Base-by-base conservation (phyloP, 116 monocot species). In the Phalaenopsis hybrid region DNA sequence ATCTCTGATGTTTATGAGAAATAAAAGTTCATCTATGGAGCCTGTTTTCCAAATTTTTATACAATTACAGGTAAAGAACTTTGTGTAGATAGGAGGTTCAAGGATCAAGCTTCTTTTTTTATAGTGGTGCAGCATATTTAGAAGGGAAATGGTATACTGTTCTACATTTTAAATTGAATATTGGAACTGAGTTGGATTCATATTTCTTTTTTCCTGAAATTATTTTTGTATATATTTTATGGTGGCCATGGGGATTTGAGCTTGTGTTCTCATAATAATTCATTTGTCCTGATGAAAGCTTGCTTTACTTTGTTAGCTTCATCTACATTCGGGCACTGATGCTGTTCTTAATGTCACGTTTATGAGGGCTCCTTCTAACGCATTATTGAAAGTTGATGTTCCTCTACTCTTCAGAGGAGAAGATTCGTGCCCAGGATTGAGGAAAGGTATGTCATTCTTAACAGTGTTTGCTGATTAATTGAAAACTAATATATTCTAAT, bases 321-420 rank as follows among this genome's bases (percentile, higher is more conserved):
- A 97, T 87, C 89, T 94, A 17, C 91, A 97, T 86, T 84, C 97
- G 9, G 91, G 86, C 58, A 94, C 89, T 80, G 94, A 97, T 88
- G 97, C 84, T 55, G 91, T 93, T 65, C 90, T 97, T 69, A 97
- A 97, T 76, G 91, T 93, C 74, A 97, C 97, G 74, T 97, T 97
- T 55, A 48, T 97, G 84, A 91, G 94, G 90, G 94, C 97, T 86
- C 91, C 94, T 78, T 92, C 97, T 59, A 74, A 82, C 12, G 89
- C 97, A 57, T 82, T 88, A 33, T 68, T 97, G 12, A 97, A 97
- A 76, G 82, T 97, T 55, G 92, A 97, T 84, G 92, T 97, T 83
- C 97, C 97, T 84, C 90, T 94, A 80, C 86, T 97, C 20, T 97
- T 86, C 70, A 84, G 88, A 87, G 97, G 97, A 81, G 94, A 97